Percentiles rank a stretch among this genome's conserved stretches.
Conservation (phyloP, 1,284 basidiomycete genomes). For the Inonotus obliquus region DNA sequence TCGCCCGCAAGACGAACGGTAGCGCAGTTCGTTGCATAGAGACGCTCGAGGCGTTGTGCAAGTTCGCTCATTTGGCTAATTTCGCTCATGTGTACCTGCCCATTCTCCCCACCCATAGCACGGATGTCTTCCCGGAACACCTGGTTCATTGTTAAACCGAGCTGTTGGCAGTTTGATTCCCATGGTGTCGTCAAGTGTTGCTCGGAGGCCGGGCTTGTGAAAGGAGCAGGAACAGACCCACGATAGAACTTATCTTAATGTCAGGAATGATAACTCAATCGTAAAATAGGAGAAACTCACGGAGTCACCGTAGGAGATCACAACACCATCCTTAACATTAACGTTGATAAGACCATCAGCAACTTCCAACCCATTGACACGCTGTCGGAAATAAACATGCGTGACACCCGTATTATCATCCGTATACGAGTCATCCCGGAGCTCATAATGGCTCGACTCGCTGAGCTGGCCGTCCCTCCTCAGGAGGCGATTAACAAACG, state of each 20-base stretch:
- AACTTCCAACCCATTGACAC: conserved; percentile 81
- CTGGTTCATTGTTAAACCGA: conserved; percentile 26
- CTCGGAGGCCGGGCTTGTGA: conserved; percentile 29
- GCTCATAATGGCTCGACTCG: conserved; percentile 43
- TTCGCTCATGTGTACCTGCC: conserved; percentile 2
- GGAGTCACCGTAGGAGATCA: conserved; percentile 80
- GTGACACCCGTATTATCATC: conserved; percentile 80
- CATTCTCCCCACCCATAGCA: not conserved
- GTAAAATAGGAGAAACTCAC: conserved; percentile 40
- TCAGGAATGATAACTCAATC: conserved; percentile 12
- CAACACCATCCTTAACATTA: conserved; percentile 77
- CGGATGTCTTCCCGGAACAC: conserved; percentile 2
- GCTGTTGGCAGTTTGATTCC: conserved; percentile 48
- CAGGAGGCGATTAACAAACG: conserved; percentile 52
- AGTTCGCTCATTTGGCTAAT: not conserved
- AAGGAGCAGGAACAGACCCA: conserved; percentile 39
- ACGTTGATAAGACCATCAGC: conserved; percentile 87
- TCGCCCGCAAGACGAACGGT: not conserved
- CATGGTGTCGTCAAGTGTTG: conserved; percentile 46
- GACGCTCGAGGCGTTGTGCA: conserved; percentile 8
- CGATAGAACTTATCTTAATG: conserved; percentile 53
- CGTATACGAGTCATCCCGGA: conserved; percentile 82
- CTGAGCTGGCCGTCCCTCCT: conserved; percentile 30
- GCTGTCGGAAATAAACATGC: conserved; percentile 80
- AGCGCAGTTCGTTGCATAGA: conserved; percentile 12